phyloP scores from a whole-genome alignment of 2,329 filamentous ascomycete genomes.

The Setomelanomma holmii region DNA sequence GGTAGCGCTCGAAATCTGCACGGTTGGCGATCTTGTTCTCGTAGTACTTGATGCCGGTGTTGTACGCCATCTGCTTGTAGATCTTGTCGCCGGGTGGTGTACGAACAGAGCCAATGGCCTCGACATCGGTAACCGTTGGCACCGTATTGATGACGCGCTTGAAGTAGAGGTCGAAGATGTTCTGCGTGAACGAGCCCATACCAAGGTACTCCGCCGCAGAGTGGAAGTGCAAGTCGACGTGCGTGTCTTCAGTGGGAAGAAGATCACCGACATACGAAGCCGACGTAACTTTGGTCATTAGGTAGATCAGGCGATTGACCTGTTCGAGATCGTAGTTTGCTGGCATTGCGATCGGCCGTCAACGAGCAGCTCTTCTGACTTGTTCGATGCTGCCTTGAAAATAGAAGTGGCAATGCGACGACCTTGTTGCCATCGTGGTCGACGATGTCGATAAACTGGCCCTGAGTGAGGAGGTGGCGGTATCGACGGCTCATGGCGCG shows the following conservation, averaged over 20 bases:
- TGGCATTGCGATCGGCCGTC: background rate
- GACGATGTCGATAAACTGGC: background rate
- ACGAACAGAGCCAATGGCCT: conserved; percentile 3
- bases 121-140: background rate
- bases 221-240: conserved; percentile 4
- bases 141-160: conserved; percentile 4
- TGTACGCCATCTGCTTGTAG: conserved; percentile 10
- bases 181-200: conserved; percentile 5
- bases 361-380: background rate
- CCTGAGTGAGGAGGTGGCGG: background rate
- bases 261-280: background rate
- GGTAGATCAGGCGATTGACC: background rate
- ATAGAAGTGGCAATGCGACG: background rate
- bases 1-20: conserved; percentile 2
- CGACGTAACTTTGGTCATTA: background rate
- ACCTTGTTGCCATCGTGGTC: background rate
- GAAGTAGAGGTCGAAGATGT: conserved; percentile 9
- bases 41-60: conserved; percentile 1
- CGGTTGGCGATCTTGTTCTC: background rate
- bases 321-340: background rate
- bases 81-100: conserved; percentile 6
- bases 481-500: background rate
- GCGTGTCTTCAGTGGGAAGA: background rate
- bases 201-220: conserved; percentile 10
- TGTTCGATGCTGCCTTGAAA: background rate